Evolutionary conservation across 345 rosid species (phyloP), one percentile per base, ranked within the genome.

Genomic region (Hibiscus trionum): DNA sequence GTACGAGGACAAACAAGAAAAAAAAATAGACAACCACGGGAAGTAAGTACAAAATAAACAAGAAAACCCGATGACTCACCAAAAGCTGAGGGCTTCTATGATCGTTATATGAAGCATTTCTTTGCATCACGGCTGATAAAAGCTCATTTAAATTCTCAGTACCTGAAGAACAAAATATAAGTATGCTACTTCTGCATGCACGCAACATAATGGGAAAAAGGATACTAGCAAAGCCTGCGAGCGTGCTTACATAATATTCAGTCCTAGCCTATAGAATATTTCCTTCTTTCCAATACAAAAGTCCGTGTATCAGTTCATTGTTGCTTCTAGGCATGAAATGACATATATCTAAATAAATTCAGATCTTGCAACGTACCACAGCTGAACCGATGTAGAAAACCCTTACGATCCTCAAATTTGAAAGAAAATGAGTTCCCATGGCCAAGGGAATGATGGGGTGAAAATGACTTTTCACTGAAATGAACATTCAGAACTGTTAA

Each of bases 381-480:
- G 73, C 84, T 94, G 72, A 96, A 77, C 68, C 93, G 89, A 86
- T 96, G 99, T 26, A 96, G 85, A 73, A 86, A 95, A 46, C 99
- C 97, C 80, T 88, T 90, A 27, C 63, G 87, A 81, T 96, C 99
- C 80, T 84, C 83, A 69, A 96, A 81, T 76, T 96, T 96, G 88
- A 85, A 96, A 49, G 97, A 76, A 76, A 93, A 96, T 75, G 97
- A 79, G 76, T 83, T 93, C 33, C 91, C 97, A 3, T 81, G 85
- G 75, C 90, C 96, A 47, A 91, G 79, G 74, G 97, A 84, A 59
- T 96, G 96, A 82, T 88, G 88, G 21, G 81, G 75, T 39, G 80
- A 87, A 39, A 39, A 39, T 39, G 99, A 93, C 89, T 89, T 80
- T 78, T 96, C 97, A 78, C 98, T 93, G 84, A 77, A 80, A 80